Evolutionary conservation across 2,329 filamentous ascomycete genomes (phyloP).

Genomic region (Anthostomella pinea): DNA sequence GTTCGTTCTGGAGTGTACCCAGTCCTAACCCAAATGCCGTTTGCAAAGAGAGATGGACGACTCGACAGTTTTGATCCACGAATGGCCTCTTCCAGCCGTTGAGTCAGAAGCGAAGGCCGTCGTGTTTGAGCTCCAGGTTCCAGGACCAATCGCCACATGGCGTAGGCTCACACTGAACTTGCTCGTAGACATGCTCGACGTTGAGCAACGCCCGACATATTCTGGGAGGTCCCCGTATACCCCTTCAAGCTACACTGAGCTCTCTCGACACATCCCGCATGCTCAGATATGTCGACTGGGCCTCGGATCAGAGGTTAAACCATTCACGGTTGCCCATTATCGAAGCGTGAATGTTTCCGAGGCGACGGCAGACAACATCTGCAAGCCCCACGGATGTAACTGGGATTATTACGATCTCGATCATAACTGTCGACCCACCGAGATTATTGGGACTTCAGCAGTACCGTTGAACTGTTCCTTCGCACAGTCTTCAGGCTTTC

Average conservation of each 20-base stretch:
- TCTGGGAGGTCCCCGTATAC: no score
- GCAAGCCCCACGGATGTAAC: conserved; percentile 1
- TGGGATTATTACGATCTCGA: conserved; percentile 4
- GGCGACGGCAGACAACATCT: not conserved
- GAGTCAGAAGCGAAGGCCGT: not conserved
- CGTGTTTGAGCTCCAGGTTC: conserved; percentile 8
- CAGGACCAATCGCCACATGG: conserved; percentile 1
- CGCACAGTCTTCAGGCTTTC: no score
- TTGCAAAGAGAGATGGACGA: not conserved
- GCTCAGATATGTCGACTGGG: not conserved
- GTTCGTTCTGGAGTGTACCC: no score
- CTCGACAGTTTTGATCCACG: conserved; percentile 4
- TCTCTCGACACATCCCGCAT: no score
- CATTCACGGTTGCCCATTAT: conserved; percentile 4
- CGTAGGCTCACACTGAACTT: conserved; percentile 3
- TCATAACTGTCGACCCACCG: not conserved
- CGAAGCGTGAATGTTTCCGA: not conserved
- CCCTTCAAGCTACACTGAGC: not conserved
- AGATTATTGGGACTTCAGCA: not conserved
- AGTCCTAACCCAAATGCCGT: conserved; percentile 4
- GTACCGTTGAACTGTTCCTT: conserved; percentile 3
- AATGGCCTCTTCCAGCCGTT: conserved; percentile 2
- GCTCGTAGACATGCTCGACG: not conserved
- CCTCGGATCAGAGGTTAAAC: conserved; percentile 2
- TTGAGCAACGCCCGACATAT: no score